phyloP scores from a whole-genome alignment of 2,329 filamentous ascomycete genomes.

The Paecilomyces sp. region DNA sequence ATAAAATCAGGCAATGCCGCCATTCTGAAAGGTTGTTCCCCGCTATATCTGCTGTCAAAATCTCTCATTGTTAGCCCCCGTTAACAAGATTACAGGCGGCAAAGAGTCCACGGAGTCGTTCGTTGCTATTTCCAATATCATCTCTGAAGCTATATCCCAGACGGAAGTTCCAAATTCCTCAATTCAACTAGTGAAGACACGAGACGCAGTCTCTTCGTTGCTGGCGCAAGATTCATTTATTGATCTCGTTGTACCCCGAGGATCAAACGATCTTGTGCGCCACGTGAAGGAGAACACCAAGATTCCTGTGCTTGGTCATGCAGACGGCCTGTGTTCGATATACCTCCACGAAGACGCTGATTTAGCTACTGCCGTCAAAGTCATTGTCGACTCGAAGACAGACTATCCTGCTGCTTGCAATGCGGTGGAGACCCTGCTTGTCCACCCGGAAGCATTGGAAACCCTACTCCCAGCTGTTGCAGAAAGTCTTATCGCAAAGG shows the following conservation, averaged over 20 bases:
- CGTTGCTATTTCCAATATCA: slow-evolving; percentile 76
- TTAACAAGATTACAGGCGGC: slow-evolving; percentile 52
- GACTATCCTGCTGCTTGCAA: slow-evolving; percentile 96
- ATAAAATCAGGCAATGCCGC: slow-evolving; percentile 97
- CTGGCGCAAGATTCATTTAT: slow-evolving; percentile 79
- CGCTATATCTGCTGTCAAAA: neutral
- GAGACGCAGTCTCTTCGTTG: slow-evolving; percentile 84
- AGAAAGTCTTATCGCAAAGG: slow-evolving; percentile 64
- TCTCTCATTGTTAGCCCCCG: neutral
- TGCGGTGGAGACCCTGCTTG: slow-evolving; percentile 81
- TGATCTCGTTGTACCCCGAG: slow-evolving; percentile 89
- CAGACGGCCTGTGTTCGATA: slow-evolving; percentile 82
- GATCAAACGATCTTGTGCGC: slow-evolving; percentile 81
- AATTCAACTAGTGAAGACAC: slow-evolving; percentile 87
- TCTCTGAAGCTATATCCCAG: slow-evolving; percentile 65
- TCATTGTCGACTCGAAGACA: slow-evolving; percentile 86
- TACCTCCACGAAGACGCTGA: slow-evolving; percentile 80
- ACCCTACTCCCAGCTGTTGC: slow-evolving; percentile 66
- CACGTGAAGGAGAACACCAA: slow-evolving; percentile 86
- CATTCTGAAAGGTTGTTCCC: slow-evolving; percentile 71
- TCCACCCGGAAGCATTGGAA: slow-evolving; percentile 63
- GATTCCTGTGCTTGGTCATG: slow-evolving; percentile 93
- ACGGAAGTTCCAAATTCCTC: slow-evolving; percentile 77
- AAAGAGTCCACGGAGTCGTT: slow-evolving; percentile 97
- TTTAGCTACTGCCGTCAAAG: slow-evolving; percentile 60